Evolutionary conservation across 768 basidiomycete species (phyloP).

Genomic region (Clavaria fumosa): DNA sequence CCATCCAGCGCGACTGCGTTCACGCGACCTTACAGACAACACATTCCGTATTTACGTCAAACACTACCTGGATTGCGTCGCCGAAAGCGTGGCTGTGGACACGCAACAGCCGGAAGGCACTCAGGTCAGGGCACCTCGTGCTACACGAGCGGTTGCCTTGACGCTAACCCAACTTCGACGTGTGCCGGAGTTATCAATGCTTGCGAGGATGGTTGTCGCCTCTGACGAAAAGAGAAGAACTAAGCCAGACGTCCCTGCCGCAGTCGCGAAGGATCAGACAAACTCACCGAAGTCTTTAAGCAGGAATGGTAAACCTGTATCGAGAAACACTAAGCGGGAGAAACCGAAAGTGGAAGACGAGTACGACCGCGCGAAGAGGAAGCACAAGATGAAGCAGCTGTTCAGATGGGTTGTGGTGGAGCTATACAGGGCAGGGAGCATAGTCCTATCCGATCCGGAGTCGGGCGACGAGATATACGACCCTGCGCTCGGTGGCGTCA

Average conservation of each 20-base stretch:
- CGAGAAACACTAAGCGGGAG: not conserved
- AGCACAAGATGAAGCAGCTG: slow-evolving; percentile 45
- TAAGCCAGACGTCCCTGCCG: slow-evolving; percentile 22
- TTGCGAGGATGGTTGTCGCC: slow-evolving; percentile 50
- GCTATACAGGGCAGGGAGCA: slow-evolving; percentile 55
- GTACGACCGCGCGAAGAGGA: slow-evolving; percentile 11
- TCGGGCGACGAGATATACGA: too few species aligned
- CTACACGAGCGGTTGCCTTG: slow-evolving; percentile 18
- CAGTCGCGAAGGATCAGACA: too few species aligned
- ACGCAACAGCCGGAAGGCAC: not conserved
- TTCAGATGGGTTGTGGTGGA: slow-evolving; percentile 51
- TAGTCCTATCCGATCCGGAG: slow-evolving; percentile 62
- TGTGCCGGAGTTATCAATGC: slow-evolving; percentile 51
- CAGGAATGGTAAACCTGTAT: too few species aligned
- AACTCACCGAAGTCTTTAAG: too few species aligned
- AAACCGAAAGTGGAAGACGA: slow-evolving; percentile 5
- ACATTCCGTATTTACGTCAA: slow-evolving; percentile 66
- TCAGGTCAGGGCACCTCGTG: not conserved
- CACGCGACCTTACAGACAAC: slow-evolving; percentile 50
- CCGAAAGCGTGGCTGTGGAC: not conserved
- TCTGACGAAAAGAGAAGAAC: slow-evolving; percentile 41
- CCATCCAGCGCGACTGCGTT: slow-evolving; percentile 56
- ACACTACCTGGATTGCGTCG: slow-evolving; percentile 60
- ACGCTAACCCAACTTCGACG: slow-evolving; percentile 64
- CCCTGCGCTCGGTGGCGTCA: too few species aligned